Percentiles rank a stretch among this genome's conserved stretches.
Conservation (phyloP, 2,329 filamentous ascomycete genomes). For the Paecilomyces variotii region DNA sequence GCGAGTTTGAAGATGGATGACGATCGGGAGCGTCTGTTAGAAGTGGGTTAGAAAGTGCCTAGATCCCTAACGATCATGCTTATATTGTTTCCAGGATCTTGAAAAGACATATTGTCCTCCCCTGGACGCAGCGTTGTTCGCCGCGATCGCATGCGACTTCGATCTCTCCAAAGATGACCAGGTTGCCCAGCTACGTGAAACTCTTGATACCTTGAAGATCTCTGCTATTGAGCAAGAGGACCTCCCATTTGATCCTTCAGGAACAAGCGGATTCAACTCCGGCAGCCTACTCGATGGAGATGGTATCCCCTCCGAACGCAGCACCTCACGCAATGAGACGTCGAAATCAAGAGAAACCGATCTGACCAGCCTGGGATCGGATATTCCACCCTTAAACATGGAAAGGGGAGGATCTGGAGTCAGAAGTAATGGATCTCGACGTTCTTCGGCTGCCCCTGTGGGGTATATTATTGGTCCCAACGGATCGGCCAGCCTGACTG, state of each 20-base stretch:
- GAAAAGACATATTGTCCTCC: constrained; percentile 66
- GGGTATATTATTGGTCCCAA: constrained; percentile 20
- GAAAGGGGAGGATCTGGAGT: constrained; percentile 10
- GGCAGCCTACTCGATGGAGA: constrained; percentile 13
- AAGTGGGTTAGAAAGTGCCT: constrained; percentile 2
- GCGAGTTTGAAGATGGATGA: constrained; percentile 9
- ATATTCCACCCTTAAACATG: constrained; percentile 31
- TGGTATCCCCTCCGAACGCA: constrained; percentile 17
- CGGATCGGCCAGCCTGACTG: constrained; percentile 19
- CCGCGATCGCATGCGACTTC: constrained; percentile 68
- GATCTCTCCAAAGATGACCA: constrained; percentile 50
- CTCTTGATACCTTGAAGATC: constrained; percentile 58
- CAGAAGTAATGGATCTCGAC: constrained; percentile 8
- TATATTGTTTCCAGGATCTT: constrained; percentile 21
- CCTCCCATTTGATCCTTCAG: constrained; percentile 67
- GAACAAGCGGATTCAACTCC: constrained; percentile 46
- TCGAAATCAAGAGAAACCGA: constrained; percentile 42
- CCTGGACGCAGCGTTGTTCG: constrained; percentile 69
- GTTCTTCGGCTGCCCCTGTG: constrained; percentile 10
- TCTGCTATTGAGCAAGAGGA: constrained; percentile 62
- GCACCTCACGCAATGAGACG: constrained; percentile 22
- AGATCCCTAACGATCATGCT: neutral
- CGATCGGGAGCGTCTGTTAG: constrained; percentile 1
- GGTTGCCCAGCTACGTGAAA: constrained; percentile 47
- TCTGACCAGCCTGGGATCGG: constrained; percentile 41